Percentiles rank a stretch among this genome's conserved stretches.
Evolutionary conservation across 352 stramenopile genomes (phyloP).

Genomic region (Globisporangium cylindrosporum): DNA sequence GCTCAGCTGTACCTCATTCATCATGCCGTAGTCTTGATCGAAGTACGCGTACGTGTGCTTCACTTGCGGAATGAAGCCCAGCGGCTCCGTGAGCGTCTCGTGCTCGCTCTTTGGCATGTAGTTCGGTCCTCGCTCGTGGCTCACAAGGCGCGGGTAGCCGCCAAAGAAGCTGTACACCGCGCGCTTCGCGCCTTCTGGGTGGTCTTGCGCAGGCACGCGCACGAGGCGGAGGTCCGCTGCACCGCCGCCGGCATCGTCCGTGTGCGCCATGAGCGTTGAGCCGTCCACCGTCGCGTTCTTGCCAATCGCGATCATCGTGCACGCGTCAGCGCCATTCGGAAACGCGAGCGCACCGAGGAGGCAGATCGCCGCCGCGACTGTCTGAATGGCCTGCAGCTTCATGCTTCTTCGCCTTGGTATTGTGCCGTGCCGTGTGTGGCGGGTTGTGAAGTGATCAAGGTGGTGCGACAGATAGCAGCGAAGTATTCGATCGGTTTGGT

Average conservation of each 20-base stretch:
- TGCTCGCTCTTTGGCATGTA: conserved; percentile 43
- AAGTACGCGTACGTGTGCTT: conserved; percentile 91
- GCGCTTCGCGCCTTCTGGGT: conserved; percentile 33
- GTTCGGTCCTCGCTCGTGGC: conserved; percentile 57
- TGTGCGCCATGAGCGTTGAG: conserved; percentile 89
- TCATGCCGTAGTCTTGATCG: conserved; percentile 93
- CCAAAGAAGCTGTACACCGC: conserved; percentile 70
- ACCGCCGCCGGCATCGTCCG: conserved; percentile 68
- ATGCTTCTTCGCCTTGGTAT: not conserved
- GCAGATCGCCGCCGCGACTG: not conserved
- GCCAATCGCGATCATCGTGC: conserved; percentile 88
- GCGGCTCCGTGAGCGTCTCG: conserved; percentile 40
- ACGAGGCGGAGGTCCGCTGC: conserved; percentile 90
- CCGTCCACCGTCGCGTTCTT: conserved; percentile 72
- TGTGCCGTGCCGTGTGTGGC: not conserved
- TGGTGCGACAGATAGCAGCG: too few species aligned
- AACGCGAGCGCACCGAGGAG: not conserved
- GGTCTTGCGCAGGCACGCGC: conserved; percentile 84
- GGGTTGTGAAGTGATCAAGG: not conserved
- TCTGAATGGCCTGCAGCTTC: not conserved
- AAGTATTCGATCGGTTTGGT: not conserved
- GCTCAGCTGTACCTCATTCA: conserved; percentile 93
- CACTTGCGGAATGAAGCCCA: conserved; percentile 90
- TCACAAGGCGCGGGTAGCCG: conserved; percentile 74
- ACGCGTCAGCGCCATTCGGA: conserved; percentile 29